phyloP scores from a whole-genome alignment of 345 rosid species.

The Cardiospermum halicacabum region DNA sequence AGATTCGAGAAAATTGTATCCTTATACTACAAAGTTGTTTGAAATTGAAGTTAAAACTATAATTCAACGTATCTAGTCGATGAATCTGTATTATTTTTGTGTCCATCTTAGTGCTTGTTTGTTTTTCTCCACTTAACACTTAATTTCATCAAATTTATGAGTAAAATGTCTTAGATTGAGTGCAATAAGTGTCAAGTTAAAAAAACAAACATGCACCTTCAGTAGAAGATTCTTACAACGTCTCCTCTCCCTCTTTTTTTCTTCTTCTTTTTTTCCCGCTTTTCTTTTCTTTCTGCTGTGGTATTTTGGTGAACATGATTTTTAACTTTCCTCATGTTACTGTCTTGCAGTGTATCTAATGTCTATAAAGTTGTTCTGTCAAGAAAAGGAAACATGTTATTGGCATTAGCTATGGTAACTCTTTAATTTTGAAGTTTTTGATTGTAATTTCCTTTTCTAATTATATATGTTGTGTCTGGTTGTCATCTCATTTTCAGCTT shows the following conservation, averaged over 20 bases:
- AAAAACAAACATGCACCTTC: too few species aligned
- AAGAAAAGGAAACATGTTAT: constrained; percentile 82
- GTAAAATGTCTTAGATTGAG: too few species aligned
- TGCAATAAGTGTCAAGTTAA: too few species aligned
- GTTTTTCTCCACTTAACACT: not conserved
- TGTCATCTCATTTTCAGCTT: constrained; percentile 46
- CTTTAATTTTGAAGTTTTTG: not conserved
- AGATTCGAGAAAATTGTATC: too few species aligned
- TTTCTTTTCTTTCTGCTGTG: too few species aligned
- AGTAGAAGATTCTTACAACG: too few species aligned
- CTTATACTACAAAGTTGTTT: too few species aligned
- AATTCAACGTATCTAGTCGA: not conserved
- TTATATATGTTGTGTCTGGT: constrained; percentile 18
- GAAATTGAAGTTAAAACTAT: not conserved
- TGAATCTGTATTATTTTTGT: too few species aligned
- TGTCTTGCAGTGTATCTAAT: constrained; percentile 51
- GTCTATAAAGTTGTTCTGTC: constrained; percentile 77
- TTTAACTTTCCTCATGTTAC: constrained; percentile 8
- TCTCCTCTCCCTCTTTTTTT: too few species aligned
- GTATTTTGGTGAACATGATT: constrained; percentile 12
- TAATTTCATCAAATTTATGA: too few species aligned
- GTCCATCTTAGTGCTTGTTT: not conserved
- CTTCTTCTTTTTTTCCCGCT: too few species aligned
- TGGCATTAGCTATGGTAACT: constrained; percentile 89
- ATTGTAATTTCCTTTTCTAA: too few species aligned